Evolutionary conservation across 192 early-diverging fungal species (phyloP).

Genomic region (Dimargaris verticillata): DNA sequence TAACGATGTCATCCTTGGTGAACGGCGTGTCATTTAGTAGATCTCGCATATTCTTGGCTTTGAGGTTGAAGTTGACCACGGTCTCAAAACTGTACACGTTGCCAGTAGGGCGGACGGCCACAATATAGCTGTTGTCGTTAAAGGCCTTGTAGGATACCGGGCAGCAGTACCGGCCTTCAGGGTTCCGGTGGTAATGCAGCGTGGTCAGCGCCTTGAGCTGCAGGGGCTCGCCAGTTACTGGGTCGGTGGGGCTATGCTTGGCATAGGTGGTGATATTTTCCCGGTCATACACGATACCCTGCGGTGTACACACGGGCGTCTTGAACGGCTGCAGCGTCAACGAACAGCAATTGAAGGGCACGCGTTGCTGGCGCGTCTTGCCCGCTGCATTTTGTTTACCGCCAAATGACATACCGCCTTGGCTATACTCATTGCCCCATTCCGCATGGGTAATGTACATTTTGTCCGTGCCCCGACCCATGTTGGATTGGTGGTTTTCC

Average conservation of each 20-base stretch:
- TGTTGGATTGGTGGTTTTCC: no score
- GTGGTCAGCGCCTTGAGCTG: slow-evolving; percentile 52
- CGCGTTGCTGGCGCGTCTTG: slow-evolving; percentile 42
- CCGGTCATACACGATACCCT: slow-evolving; percentile 80
- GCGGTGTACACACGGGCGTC: slow-evolving; percentile 66
- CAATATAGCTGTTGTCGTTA: slow-evolving; percentile 68
- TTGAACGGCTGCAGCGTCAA: slow-evolving; percentile 80
- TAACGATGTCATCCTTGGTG: slow-evolving; percentile 72
- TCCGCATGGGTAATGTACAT: slow-evolving; percentile 77
- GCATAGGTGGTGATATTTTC: slow-evolving; percentile 66
- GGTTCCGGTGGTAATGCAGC: slow-evolving; percentile 70
- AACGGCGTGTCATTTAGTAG: slow-evolving; percentile 78
- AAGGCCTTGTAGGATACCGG: slow-evolving; percentile 86
- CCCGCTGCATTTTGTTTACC: slow-evolving; percentile 37
- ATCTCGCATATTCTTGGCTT: slow-evolving; percentile 73
- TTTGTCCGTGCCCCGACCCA: slow-evolving; percentile 39
- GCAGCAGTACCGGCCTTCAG: slow-evolving; percentile 64
- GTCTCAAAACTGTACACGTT: slow-evolving; percentile 81
- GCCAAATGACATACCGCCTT: slow-evolving; percentile 41
- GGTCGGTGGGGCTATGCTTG: slow-evolving; percentile 67
- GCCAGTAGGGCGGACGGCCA: slow-evolving; percentile 65
- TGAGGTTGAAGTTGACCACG: slow-evolving; percentile 71
- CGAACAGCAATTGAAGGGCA: slow-evolving; percentile 77
- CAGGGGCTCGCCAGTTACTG: slow-evolving; percentile 67
- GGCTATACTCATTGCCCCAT: slow-evolving; percentile 39